Percentiles rank a stretch among this genome's conserved stretches.
These are phyloP conservation scores for Jatropha curcas DNA, from an alignment of 345 rosid species.

Conservation along the genomic window DNA sequence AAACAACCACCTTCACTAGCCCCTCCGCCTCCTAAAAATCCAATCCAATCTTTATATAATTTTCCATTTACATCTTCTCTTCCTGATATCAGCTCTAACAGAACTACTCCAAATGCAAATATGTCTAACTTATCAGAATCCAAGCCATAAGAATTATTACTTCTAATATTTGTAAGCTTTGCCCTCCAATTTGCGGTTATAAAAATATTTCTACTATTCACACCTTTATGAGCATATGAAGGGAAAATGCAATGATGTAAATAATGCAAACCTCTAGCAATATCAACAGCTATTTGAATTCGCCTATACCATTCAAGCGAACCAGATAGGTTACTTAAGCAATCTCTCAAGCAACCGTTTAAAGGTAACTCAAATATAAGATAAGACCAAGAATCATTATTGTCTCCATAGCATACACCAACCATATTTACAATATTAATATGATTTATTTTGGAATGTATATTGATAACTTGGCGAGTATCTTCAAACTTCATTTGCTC, in stretches of 20 bases:
- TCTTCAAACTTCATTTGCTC: constrained; percentile 47
- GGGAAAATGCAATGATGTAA: constrained; percentile 55
- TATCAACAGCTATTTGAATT: constrained; percentile 50
- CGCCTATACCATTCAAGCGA: constrained; percentile 38
- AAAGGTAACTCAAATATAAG: constrained; percentile 42
- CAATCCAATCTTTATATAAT: constrained; percentile 39
- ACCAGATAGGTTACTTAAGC: constrained; percentile 29
- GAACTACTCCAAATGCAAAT: constrained; percentile 47
- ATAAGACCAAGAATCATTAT: constrained; percentile 36
- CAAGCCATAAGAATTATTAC: constrained; percentile 14
- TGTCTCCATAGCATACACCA: constrained; percentile 53
- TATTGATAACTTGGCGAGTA: constrained; percentile 40
- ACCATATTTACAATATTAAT: constrained; percentile 45
- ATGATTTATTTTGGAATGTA: constrained; percentile 57
- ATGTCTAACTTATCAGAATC: constrained; percentile 47
- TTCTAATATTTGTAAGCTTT: constrained; percentile 43
- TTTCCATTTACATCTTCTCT: constrained; percentile 30
- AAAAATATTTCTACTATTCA: constrained; percentile 43
- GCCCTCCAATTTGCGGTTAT: constrained; percentile 51
- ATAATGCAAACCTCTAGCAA: constrained; percentile 50
- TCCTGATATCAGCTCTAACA: constrained; percentile 57
- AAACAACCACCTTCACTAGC: constrained; percentile 49
- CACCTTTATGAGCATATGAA: constrained; percentile 40
- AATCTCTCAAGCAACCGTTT: constrained; percentile 53
- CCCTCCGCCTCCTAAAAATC: constrained; percentile 43